phyloP scores from a whole-genome alignment of 176 grass and related monocot genomes.

The Oryza brachyantha region DNA sequence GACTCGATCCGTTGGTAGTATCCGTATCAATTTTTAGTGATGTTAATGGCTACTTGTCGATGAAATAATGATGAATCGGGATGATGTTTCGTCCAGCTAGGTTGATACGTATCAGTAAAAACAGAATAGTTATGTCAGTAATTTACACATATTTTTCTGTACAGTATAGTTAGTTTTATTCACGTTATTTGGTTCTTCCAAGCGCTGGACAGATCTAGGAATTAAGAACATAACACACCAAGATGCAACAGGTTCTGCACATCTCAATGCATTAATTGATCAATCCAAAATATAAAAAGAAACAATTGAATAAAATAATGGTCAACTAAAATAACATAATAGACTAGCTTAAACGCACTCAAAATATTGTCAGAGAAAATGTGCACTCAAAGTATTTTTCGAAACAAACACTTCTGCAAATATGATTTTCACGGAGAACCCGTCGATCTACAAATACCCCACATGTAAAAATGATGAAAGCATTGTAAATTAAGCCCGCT shows the following conservation, averaged over 20 bases:
- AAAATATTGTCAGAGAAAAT: neutral
- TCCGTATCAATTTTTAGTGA: neutral
- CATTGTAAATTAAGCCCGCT: no score
- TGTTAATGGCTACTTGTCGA: neutral
- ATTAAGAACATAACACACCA: neutral
- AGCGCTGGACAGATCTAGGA: neutral
- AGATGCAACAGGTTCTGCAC: no score
- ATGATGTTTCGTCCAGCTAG: neutral
- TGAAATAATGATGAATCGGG: neutral
- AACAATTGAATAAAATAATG: no score
- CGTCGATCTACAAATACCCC: no score
- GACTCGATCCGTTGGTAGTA: neutral
- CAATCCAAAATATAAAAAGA: neutral
- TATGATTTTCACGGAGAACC: no score
- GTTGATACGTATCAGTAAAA: neutral
- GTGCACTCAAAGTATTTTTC: neutral
- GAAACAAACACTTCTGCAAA: no score
- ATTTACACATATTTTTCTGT: neutral
- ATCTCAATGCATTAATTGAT: neutral
- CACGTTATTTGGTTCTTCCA: neutral
- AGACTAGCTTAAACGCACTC: neutral
- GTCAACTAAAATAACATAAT: neutral
- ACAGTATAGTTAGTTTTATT: neutral
- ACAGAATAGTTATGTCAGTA: neutral
- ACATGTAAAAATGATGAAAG: no score